Evolutionary conservation across 75 land plant species (phyloP), one percentile per base, ranked within the genome.

Genomic region (Pseudotsuga menziesii): DNA sequence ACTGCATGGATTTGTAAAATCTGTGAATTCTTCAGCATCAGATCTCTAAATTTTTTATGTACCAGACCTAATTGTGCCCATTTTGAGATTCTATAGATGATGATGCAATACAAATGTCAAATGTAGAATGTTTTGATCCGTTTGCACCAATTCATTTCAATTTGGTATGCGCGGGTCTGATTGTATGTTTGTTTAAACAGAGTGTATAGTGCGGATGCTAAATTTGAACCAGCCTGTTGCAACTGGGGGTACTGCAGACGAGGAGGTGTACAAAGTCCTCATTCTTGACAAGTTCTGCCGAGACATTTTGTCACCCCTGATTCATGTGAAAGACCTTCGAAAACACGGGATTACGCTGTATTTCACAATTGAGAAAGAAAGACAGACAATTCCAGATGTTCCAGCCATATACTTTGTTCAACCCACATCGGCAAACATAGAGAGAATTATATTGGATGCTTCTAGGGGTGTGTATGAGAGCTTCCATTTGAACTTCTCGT

Each of bases 391-490:
- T 57, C 93, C 88, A 27, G 99, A 94, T 75, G 98, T 90, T 23
- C 99, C 99, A n/a, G 99, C 99, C 19, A 86, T 96, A 41, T 96
- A 96, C 80, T 96, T 96, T 81, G 85, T 94, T 19, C 90, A 85
- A 44, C 84, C 99, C 3, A 83, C 78, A 12, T 81, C 80, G 12
- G 13, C 80, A 35, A 96, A 96, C 76, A 75, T 96, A 39, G 82
- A 82, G 35, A 86, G 93, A 20, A 89, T 96, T 39, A 66, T 87
- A 12, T 27, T 82, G 32, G 99, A 96, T 78, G 90, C 95, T 3
- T 79, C 94, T 0, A 76, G 82, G 4, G 80, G 84, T 1, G 77
- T 96, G 36, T 96, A 96, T 62, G 91, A 96, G 58, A 61, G 80
- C 55, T 86, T 94, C 64, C 91, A 94, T 75, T 83, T 96, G 69